phyloP scores from a whole-genome alignment of 371 early-diverging fungal genomes.

The Fennellomyces sp. region DNA sequence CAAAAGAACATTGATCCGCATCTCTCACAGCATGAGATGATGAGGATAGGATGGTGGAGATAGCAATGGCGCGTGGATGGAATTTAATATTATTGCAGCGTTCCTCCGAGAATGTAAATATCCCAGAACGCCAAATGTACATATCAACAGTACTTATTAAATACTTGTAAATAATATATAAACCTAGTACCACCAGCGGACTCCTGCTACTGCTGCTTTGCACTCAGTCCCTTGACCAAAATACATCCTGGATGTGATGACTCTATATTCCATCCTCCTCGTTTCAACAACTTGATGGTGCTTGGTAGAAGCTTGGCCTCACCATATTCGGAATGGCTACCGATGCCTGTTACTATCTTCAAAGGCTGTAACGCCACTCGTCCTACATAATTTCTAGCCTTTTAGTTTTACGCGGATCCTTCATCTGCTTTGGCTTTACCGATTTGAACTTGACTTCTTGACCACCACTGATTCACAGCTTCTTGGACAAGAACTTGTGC shows the following conservation, averaged over 20 bases:
- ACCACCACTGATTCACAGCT: conserved; percentile 67
- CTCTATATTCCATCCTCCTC: conserved; percentile 62
- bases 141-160: too few relatives aligned
- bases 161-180: too few relatives aligned
- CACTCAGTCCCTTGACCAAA: conserved; percentile 36
- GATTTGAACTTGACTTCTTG: conserved; percentile 55
- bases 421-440: conserved; percentile 19
- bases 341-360: conserved; percentile 67
- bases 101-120: too few relatives aligned
- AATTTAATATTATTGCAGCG: too few relatives aligned
- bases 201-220: too few relatives aligned
- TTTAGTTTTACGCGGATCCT: background rate
- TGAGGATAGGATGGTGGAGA: too few relatives aligned
- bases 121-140: too few relatives aligned
- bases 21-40: too few relatives aligned
- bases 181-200: too few relatives aligned
- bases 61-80: too few relatives aligned
- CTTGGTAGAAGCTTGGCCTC: conserved; percentile 62
- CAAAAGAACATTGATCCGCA: too few relatives aligned
- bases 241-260: conserved; percentile 53
- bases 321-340: conserved; percentile 63
- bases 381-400: conserved; percentile 12
- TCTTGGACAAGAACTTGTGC: conserved; percentile 63
- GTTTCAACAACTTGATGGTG: conserved; percentile 46
- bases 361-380: conserved; percentile 49